Base-by-base conservation (phyloP, 2,329 filamentous ascomycete species). In the Diaporthe capsici region DNA sequence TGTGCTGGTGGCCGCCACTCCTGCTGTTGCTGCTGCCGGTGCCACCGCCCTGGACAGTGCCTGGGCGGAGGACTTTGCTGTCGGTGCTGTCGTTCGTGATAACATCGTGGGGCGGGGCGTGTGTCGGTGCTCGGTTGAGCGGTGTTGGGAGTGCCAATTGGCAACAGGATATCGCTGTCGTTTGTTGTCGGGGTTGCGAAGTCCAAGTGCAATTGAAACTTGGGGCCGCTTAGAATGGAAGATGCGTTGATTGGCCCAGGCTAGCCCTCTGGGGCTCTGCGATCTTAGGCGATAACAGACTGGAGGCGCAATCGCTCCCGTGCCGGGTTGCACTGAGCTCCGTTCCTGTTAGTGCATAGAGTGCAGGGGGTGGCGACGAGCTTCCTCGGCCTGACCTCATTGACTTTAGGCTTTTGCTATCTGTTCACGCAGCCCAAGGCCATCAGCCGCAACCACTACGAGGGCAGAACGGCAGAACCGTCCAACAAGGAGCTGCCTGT, bases 61-160 rank as follows among this genome's bases (percentile, higher is more conserved):
- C 82, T 82, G 84, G 76, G 83, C 82, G 77, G 85, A 84, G 79
- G 82, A 84, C 80, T 82, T 83, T 78, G 84, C 82, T 78, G 84
- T 82, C 78, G 85, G 83, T 78, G 82, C 82, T 76, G 85, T 81
- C 47, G 85, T 85, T 82, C 85, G 84, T 70, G 85, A 87, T 82
- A 87, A 82, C 85, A 87, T 87, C 72, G 79, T 82, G 80, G 72
- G 77, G 31, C 17, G 53, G 28, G 37, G 28, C 10, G 12, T 55
- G 76, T 72, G 73, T 80, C 77, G 82, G 78, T 80, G 84, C 84
- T 82, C 84, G 81, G 82, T 83, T 81, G 84, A 81, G 81, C 80
- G 80, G 80, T 78, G 74, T 77, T 73, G 76, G 75, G 65, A 77
- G 79, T 80, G 81, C 81, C 81, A 82, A 82, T 82, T 80, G 82